Evolutionary conservation across 192 early-diverging fungal genomes (phyloP).

Genomic region (Rhizophagus clarus): DNA sequence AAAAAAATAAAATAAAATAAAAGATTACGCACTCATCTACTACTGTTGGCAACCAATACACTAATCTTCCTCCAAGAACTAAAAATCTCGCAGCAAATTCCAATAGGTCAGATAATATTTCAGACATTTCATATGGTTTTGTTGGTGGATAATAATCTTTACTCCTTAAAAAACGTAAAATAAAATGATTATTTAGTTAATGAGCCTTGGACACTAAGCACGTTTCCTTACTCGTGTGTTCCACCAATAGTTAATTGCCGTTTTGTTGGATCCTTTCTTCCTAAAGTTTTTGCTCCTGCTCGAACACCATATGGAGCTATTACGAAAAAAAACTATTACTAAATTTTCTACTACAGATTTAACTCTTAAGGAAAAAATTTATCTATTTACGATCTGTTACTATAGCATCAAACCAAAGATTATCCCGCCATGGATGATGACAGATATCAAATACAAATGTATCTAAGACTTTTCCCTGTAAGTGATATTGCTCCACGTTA

Average conservation of each 20-base stretch:
- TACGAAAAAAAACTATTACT: neutral
- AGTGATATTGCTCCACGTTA: slow-evolving; percentile 86
- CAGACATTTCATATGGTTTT: slow-evolving; percentile 92
- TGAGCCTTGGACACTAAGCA: too few relatives aligned
- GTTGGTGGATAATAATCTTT: slow-evolving; percentile 86
- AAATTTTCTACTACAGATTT: neutral
- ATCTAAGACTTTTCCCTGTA: slow-evolving; percentile 75
- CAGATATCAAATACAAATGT: slow-evolving; percentile 84
- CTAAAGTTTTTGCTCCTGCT: slow-evolving; percentile 92
- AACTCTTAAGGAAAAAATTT: neutral
- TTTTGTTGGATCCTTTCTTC: slow-evolving; percentile 58
- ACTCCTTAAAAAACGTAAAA: slow-evolving; percentile 35
- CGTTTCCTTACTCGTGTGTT: slow-evolving; percentile 41
- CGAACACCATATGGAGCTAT: slow-evolving; percentile 94
- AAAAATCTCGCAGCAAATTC: slow-evolving; percentile 81
- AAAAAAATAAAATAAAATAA: too few relatives aligned
- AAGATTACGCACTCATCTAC: slow-evolving; percentile 66
- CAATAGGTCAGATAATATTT: slow-evolving; percentile 82
- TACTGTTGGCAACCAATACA: slow-evolving; percentile 96
- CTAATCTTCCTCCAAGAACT: slow-evolving; percentile 79
- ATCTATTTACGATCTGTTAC: slow-evolving; percentile 73
- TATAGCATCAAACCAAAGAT: slow-evolving; percentile 82
- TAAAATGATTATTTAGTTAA: too few relatives aligned
- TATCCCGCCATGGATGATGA: slow-evolving; percentile 78
- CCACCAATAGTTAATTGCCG: slow-evolving; percentile 46